Evolutionary conservation across 1,139 yeast species (phyloP), one percentile per base, ranked within the genome.

Genomic region (Candida tetrigidarum): DNA sequence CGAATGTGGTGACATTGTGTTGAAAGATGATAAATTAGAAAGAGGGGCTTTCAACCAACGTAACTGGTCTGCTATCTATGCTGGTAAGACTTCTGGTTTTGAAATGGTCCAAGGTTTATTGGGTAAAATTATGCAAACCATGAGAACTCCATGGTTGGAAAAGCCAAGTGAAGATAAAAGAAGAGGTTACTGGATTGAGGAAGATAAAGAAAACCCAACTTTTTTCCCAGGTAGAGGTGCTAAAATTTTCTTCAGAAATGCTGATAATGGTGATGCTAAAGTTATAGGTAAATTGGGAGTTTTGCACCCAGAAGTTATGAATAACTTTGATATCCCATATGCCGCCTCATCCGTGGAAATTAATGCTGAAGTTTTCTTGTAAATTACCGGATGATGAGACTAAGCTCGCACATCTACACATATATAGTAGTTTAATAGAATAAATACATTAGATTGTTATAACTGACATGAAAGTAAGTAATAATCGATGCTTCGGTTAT

Each of bases 221-320:
- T 95, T 80, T 71, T 93, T 95, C 86, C 96, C 97, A 37, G 99
- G 98, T 40, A 86, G 99, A 75, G 98, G 97, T 50, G 99, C 99
- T 41, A 83, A 80, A 59, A 78, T 95, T 49, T 80, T 78, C 67
- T 87, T 83, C 73, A 81, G 96, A 71, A 70, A 78, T 47, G 76
- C 71, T 49, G 80, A 80, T 51, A 86, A 81, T 47, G 84, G 67
- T 22, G 70, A 77, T 37, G 78, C 75, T 22, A 68, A 75, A 53
- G 80, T 74, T 43, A 80, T 95, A 59, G 99, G 99, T 54, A 72
- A 83, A 41, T 74, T 95, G 56, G 99, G 99, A 63, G 97, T 91
- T 47, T 76, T 95, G 60, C 99, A 95, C 66, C 99, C 99, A 29
- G 91, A 88, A 62, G 99, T 95, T 47, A 78, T 92, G 79, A 77